These are phyloP conservation scores for Eragrostis nindensis DNA, from an alignment of 176 grass and related monocot genomes.

Conservation along the genomic window DNA sequence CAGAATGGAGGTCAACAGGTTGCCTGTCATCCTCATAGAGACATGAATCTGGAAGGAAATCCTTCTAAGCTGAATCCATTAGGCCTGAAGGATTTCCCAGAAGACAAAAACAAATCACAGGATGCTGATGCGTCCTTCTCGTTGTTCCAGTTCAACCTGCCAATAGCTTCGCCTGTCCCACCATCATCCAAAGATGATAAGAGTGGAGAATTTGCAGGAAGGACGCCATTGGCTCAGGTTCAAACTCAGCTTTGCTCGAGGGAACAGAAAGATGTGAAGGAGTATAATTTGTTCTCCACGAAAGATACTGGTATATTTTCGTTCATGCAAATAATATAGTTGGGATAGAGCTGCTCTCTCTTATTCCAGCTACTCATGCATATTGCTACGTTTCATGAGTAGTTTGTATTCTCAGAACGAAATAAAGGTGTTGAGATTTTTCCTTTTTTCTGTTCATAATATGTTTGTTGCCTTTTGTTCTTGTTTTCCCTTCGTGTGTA, in stretches of 20 bases:
- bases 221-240: slow-evolving; percentile 37
- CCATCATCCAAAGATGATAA: slow-evolving; percentile 59
- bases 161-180: slow-evolving; percentile 53
- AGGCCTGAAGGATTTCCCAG: slow-evolving; percentile 25
- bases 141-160: slow-evolving; percentile 85
- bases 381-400: background rate
- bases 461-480: background rate
- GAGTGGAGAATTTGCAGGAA: slow-evolving; percentile 38
- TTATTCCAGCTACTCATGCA: slow-evolving; percentile 7
- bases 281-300: slow-evolving; percentile 33
- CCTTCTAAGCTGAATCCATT: slow-evolving; percentile 28
- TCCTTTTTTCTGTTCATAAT: background rate
- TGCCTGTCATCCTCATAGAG: slow-evolving; percentile 40
- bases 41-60: slow-evolving; percentile 39
- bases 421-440: slow-evolving; percentile 16
- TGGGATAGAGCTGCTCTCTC: background rate
- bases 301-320: slow-evolving; percentile 29
- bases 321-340: slow-evolving; percentile 31
- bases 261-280: slow-evolving; percentile 61
- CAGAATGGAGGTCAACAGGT: slow-evolving; percentile 28
- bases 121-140: slow-evolving; percentile 67
- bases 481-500: background rate
- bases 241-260: slow-evolving; percentile 58
- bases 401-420: slow-evolving; percentile 18
- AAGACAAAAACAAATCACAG: slow-evolving; percentile 38